Evolutionary conservation across 371 early-diverging fungal genomes (phyloP), one percentile per base, ranked within the genome.

Genomic region (Apophysomyces ossiformis): DNA sequence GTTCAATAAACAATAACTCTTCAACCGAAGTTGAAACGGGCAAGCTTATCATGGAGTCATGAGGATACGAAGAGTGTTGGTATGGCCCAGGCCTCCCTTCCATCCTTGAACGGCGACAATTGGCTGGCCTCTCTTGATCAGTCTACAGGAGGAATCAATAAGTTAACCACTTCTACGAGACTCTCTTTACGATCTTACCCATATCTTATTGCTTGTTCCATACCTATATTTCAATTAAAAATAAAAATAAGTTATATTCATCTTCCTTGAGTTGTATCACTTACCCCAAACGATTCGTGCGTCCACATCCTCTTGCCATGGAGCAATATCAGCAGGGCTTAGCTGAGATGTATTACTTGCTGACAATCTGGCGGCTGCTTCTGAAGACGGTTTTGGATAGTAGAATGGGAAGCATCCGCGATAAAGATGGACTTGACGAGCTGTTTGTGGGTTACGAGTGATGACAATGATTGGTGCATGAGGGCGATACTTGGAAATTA

Each of bases 401-500:
- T 87, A 72, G 82, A 93, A 95, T 21, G 98, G 96, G 65, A 94
- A 95, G 70, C 95, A 89, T 8, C 99, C 99, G 66, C 97, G 91
- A 54, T 90, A 91, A 43, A 95, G 78, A 68, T 93, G 93, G 46
- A 95, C 81, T 67, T 95, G 93, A 65, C 97, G 90, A n/a, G 98
- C 96, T 12, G 93, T 92, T 66, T 89, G 87, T 39, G 79, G 86
- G 61, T 92, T 85, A 66, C 93, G 88, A 4, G 98, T 96, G 13
- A 97, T 92, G 57, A 94, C 94, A 59, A 99, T 81, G 61, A 98
- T 94, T 45, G 98, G 97, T 58, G 93, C 88, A 57, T 86, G 76
- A 32, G 99, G 98, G 44, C 96, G 93, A 81, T 98, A 99, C 81
- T 99, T 99, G 45, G 96, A 91, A 64, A 97, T 85, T 60, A 96